Evolutionary conservation across 306 rosid genomes (phyloP).

Genomic region (Prunus davidiana): DNA sequence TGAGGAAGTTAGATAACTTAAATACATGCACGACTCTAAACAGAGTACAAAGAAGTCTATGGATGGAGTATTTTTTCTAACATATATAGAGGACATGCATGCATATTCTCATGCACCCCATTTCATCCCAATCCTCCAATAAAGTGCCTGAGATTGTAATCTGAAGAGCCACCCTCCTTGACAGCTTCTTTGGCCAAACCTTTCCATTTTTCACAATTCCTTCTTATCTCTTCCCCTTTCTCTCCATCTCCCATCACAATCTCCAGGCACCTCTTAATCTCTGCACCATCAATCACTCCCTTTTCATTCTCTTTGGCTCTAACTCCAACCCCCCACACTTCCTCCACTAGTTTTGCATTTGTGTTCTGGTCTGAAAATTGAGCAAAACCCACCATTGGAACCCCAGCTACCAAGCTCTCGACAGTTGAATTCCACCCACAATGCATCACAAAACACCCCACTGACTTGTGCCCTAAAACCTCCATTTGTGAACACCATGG

Average conservation of each 20-base stretch:
- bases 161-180: conserved; percentile 28
- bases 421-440: conserved; percentile 60
- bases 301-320: conserved; percentile 35
- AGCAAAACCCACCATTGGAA: conserved; percentile 51
- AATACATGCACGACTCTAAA: too few relatives aligned
- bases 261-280: conserved; percentile 51
- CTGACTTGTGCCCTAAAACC: conserved; percentile 39
- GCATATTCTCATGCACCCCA: too few relatives aligned
- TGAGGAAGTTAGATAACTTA: too few relatives aligned
- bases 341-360: conserved; percentile 45
- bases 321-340: conserved; percentile 47
- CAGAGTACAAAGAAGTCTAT: too few relatives aligned
- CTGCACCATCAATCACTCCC: conserved; percentile 28
- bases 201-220: conserved; percentile 37
- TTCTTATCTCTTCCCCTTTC: conserved; percentile 20
- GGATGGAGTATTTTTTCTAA: too few relatives aligned
- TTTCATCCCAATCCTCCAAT: neutral
- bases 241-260: conserved; percentile 36
- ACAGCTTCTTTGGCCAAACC: conserved; percentile 18
- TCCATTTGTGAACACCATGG: conserved; percentile 58
- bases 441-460: conserved; percentile 52
- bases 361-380: conserved; percentile 55
- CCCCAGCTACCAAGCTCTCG: conserved; percentile 47
- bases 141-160: conserved; percentile 16
- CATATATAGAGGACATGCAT: too few relatives aligned